These are phyloP conservation scores for Oenanthe javanica DNA, from an alignment of 140 eudicot genomes.

Conservation along the genomic window DNA sequence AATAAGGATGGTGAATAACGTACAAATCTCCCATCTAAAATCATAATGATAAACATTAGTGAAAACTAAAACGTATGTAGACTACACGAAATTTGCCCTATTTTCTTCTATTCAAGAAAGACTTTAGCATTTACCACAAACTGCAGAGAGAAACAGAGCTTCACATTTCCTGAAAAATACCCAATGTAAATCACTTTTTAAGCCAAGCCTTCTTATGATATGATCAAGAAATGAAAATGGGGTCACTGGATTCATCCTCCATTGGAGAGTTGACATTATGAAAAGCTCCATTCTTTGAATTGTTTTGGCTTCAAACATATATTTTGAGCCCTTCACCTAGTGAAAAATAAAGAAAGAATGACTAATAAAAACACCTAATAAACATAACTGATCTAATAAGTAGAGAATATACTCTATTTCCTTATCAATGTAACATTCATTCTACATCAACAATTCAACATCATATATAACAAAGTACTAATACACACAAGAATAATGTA, in stretches of 20 bases:
- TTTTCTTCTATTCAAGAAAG: background rate
- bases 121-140: constrained; percentile 41
- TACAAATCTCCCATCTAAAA: constrained; percentile 58
- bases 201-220: constrained; percentile 75
- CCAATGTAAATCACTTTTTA: constrained; percentile 48
- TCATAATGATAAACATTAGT: background rate
- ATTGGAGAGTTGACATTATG: constrained; percentile 65
- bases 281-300: constrained; percentile 86
- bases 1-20: constrained; percentile 63
- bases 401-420: background rate
- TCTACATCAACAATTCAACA: background rate
- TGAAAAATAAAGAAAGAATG: background rate
- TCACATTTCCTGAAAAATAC: constrained; percentile 69
- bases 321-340: constrained; percentile 49
- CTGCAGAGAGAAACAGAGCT: constrained; percentile 41
- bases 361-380: background rate
- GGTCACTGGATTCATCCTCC: constrained; percentile 96
- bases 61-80: background rate
- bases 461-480: background rate
- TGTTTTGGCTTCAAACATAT: constrained; percentile 70
- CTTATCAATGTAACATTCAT: background rate
- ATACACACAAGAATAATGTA: background rate
- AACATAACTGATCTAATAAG: background rate
- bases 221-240: constrained; percentile 90
- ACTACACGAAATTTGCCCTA: background rate